A percentile compares a stretch with the other conserved stretches of the same genome.
These are phyloP conservation scores for Senna siamea DNA, from an alignment of 306 rosid genomes.

Conservation along the genomic window DNA sequence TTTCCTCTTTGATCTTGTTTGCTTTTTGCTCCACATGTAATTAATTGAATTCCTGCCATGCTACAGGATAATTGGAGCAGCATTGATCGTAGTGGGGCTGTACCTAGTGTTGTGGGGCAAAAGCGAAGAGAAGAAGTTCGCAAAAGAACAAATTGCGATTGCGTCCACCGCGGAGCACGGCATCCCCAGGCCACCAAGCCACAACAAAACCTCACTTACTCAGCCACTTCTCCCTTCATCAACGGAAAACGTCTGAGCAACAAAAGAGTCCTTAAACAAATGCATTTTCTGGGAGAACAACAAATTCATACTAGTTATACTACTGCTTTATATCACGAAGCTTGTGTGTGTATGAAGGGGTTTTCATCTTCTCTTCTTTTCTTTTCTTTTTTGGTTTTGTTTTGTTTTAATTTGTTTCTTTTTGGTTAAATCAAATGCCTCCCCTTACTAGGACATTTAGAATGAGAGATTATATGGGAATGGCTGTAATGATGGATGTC, in stretches of 20 bases:
- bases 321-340: constrained; percentile 51
- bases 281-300: too few relatives aligned
- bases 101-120: constrained; percentile 96
- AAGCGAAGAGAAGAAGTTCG: constrained; percentile 80
- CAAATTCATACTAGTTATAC: constrained; percentile 10
- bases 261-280: too few relatives aligned
- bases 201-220: constrained; percentile 63
- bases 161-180: constrained; percentile 59
- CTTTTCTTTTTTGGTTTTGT: background rate
- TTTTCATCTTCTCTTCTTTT: constrained; percentile 17
- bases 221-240: constrained; percentile 92
- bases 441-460: constrained; percentile 49
- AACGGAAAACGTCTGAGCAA: constrained; percentile 66
- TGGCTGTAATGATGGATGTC: constrained; percentile 61
- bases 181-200: constrained; percentile 61
- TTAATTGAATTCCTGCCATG: too few relatives aligned
- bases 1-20: too few relatives aligned
- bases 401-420: background rate
- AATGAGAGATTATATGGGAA: constrained; percentile 47
- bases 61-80: constrained; percentile 90
- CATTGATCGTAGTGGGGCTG: constrained; percentile 78
- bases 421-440: constrained; percentile 43
- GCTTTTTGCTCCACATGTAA: background rate
- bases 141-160: constrained; percentile 57
- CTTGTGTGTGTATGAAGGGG: constrained; percentile 57